Evolutionary conservation across 1,284 basidiomycete species (phyloP).

Genomic region (Ganoderma leucocontextum): DNA sequence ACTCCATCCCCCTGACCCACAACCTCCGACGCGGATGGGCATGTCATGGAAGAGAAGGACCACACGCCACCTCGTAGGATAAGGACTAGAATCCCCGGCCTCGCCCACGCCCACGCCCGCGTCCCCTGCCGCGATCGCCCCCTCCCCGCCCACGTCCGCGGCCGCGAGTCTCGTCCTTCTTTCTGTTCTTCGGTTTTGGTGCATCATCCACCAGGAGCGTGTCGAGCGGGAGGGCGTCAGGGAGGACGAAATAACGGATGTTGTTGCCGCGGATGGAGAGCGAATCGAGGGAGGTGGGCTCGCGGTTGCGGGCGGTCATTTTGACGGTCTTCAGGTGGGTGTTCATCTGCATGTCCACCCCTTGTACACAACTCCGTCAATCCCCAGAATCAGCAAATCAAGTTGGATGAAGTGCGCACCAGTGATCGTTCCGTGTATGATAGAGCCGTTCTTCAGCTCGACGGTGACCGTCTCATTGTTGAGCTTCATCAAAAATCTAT

Average conservation of each 20-base stretch:
- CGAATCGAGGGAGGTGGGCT: constrained; percentile 83
- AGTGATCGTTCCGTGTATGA: constrained; percentile 97
- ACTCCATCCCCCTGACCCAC: constrained; percentile 12
- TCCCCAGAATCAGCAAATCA: neutral
- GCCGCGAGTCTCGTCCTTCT: constrained; percentile 78
- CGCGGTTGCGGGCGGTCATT: constrained; percentile 90
- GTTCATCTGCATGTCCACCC: constrained; percentile 98
- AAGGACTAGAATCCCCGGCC: constrained; percentile 38
- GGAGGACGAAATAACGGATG: constrained; percentile 94
- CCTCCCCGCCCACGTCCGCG: constrained; percentile 64
- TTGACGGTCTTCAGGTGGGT: constrained; percentile 98
- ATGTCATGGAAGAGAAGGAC: constrained; percentile 15
- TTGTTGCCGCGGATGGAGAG: constrained; percentile 94
- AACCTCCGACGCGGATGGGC: constrained; percentile 3
- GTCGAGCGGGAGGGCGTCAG: constrained; percentile 95
- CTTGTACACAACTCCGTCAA: constrained; percentile 49
- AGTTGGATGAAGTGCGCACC: constrained; percentile 59
- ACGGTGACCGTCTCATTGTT: constrained; percentile 99
- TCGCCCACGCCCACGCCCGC: constrained; percentile 39
- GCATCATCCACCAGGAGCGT: constrained; percentile 97
- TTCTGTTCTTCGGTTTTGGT: constrained; percentile 92
- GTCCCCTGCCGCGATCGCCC: constrained; percentile 56
- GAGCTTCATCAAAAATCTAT: constrained; percentile 98
- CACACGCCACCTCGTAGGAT: neutral
- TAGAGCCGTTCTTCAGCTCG: constrained; percentile 97